Conservation (phyloP, 2,329 filamentous ascomycete genomes). For the Clarireedia monteithiana region DNA sequence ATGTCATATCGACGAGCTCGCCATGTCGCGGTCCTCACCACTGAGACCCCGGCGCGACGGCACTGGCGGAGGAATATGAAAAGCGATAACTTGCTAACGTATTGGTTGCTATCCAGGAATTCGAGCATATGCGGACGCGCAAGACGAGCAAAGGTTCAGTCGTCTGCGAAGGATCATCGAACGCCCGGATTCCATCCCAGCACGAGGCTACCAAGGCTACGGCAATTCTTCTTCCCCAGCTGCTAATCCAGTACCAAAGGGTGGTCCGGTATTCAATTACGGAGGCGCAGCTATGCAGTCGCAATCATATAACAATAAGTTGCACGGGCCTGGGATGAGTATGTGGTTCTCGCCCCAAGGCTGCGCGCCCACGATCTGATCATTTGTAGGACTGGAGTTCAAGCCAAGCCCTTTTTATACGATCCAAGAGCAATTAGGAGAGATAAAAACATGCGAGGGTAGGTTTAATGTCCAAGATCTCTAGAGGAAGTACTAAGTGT, state of each 20-base stretch:
- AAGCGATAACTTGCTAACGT: neutral
- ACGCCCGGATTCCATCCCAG: slow-evolving; percentile 11
- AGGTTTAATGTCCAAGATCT: slow-evolving; percentile 28
- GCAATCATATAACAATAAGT: slow-evolving; percentile 3
- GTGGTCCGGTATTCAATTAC: neutral
- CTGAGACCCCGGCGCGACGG: neutral
- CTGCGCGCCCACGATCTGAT: slow-evolving; percentile 10
- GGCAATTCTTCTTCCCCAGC: slow-evolving; percentile 14
- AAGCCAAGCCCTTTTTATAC: slow-evolving; percentile 83
- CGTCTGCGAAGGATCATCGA: slow-evolving; percentile 23
- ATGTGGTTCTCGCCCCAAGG: slow-evolving; percentile 1
- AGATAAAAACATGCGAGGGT: slow-evolving; percentile 66
- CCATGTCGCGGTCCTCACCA: neutral
- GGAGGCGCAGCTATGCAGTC: slow-evolving; percentile 5
- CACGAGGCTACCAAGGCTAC: neutral
- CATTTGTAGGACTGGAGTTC: slow-evolving; percentile 39
- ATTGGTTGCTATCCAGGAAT: slow-evolving; percentile 18
- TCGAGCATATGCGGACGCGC: slow-evolving; percentile 14
- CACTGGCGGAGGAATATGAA: neutral
- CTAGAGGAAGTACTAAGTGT: slow-evolving; percentile 5
- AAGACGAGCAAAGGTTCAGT: slow-evolving; percentile 21
- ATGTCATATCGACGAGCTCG: neutral
- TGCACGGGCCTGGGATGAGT: slow-evolving; percentile 3
- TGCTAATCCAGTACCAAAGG: slow-evolving; percentile 5
- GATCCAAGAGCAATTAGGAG: slow-evolving; percentile 56